These are phyloP conservation scores for Syzygium aromaticum DNA, from an alignment of 345 rosid species.

Conservation along the genomic window DNA sequence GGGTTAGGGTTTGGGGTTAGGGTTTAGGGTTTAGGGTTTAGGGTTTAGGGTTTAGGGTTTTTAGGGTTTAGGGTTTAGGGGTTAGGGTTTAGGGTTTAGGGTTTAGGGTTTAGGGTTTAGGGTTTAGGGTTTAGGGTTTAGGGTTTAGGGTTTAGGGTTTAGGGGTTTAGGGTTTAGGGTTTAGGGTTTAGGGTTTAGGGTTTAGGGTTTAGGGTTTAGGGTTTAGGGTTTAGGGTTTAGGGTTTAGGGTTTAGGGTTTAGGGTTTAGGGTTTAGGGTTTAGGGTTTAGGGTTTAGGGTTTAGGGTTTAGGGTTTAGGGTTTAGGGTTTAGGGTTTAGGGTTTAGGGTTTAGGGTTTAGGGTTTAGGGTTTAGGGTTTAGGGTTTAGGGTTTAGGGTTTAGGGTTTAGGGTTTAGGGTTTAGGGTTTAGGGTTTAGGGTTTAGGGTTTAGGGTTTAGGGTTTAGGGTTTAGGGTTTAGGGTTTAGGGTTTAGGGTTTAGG, in stretches of 20 bases:
- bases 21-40: constrained; percentile 15
- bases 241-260: constrained; percentile 7
- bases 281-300: constrained; percentile 16
- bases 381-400: too few relatives aligned
- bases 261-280: constrained; percentile 8
- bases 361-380: too few relatives aligned
- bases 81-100: constrained; percentile 19
- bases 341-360: too few relatives aligned
- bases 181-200: constrained; percentile 22
- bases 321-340: constrained; percentile 16
- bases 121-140: constrained; percentile 7
- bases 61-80: constrained; percentile 20
- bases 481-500: too few relatives aligned
- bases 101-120: constrained; percentile 20
- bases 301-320: constrained; percentile 16
- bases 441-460: too few relatives aligned
- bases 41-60: constrained; percentile 8
- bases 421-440: too few relatives aligned
- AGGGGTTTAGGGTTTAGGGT: constrained; percentile 13
- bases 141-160: constrained; percentile 13
- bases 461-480: too few relatives aligned
- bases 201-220: constrained; percentile 22
- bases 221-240: constrained; percentile 15
- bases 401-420: too few relatives aligned
- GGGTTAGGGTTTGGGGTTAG: constrained; percentile 14